These are phyloP conservation scores for Cladophialophora bantiana DNA, from an alignment of 2,329 filamentous ascomycete genomes.

Conservation along the genomic window DNA sequence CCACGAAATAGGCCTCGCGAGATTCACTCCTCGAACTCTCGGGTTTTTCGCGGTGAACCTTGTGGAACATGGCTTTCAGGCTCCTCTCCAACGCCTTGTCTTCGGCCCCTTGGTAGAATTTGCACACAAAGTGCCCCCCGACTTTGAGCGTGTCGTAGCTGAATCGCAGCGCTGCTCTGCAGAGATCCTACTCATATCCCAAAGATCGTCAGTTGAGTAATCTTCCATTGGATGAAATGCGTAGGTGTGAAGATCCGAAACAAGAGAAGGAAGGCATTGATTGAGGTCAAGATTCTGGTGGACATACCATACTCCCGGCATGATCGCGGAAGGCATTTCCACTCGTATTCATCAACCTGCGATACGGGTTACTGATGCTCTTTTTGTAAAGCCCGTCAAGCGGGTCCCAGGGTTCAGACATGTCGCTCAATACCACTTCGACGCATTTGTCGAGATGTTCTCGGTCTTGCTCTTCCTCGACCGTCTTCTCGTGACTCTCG, in stretches of 20 bases:
- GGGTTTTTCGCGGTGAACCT: conserved; percentile 87
- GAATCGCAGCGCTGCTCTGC: conserved; percentile 82
- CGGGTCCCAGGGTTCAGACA: conserved; percentile 96
- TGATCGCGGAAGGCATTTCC: conserved; percentile 87
- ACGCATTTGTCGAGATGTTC: conserved; percentile 65
- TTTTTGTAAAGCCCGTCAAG: conserved; percentile 79
- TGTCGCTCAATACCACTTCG: conserved; percentile 96
- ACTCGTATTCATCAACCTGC: conserved; percentile 99
- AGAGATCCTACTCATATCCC: conserved; percentile 73
- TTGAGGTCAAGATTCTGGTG: background rate
- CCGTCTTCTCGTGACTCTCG: conserved; percentile 42
- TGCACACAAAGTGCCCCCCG: conserved; percentile 93
- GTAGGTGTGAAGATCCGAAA: background rate
- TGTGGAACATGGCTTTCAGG: conserved; percentile 77
- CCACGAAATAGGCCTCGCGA: conserved; percentile 86
- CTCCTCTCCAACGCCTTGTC: conserved; percentile 79
- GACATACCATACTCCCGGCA: conserved; percentile 86
- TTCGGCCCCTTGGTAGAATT: conserved; percentile 92
- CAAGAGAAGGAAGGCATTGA: background rate
- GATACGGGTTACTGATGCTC: conserved; percentile 93
- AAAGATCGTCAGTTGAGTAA: background rate
- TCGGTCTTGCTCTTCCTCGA: conserved; percentile 46
- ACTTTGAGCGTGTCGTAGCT: conserved; percentile 80
- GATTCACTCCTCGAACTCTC: conserved; percentile 86
- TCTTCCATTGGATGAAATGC: too few species aligned